These are phyloP conservation scores for Diaporthe helianthi DNA, from an alignment of 2,329 filamentous ascomycete species.

Conservation along the genomic window DNA sequence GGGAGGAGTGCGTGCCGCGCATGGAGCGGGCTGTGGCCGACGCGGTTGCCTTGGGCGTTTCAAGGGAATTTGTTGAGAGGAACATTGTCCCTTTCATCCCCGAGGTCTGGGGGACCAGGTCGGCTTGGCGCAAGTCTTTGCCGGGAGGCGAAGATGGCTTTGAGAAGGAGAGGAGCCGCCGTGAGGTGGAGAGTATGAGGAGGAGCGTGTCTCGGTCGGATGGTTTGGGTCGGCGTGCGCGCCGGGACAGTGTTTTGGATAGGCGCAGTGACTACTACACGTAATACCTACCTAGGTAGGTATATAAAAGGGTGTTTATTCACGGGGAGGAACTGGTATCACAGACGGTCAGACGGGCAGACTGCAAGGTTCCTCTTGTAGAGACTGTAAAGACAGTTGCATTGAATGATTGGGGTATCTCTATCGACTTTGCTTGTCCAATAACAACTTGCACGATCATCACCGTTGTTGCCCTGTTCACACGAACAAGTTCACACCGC, in stretches of 20 bases:
- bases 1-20: not conserved
- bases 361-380: not conserved
- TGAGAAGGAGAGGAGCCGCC: not conserved
- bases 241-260: not conserved
- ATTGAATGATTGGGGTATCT: slow-evolving; percentile 33
- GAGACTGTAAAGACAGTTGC: slow-evolving; percentile 23
- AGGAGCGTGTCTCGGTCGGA: not conserved
- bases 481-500: not conserved
- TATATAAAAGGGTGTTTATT: not conserved
- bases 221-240: not conserved
- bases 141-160: not conserved
- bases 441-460: slow-evolving; percentile 10
- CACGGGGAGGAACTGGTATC: not conserved
- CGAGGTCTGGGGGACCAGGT: not conserved
- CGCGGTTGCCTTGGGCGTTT: not conserved
- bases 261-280: not conserved
- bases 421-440: slow-evolving; percentile 29
- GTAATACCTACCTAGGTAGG: too few relatives aligned
- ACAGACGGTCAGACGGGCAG: not conserved
- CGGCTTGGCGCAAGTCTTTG: not conserved
- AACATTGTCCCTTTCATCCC: not conserved
- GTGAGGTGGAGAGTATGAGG: not conserved
- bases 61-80: not conserved
- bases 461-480: slow-evolving; percentile 12
- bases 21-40: not conserved